Evolutionary conservation across 2,329 filamentous ascomycete species (phyloP), one percentile per base, ranked within the genome.

Genomic region (Pseudocercospora pini-densiflorae): DNA sequence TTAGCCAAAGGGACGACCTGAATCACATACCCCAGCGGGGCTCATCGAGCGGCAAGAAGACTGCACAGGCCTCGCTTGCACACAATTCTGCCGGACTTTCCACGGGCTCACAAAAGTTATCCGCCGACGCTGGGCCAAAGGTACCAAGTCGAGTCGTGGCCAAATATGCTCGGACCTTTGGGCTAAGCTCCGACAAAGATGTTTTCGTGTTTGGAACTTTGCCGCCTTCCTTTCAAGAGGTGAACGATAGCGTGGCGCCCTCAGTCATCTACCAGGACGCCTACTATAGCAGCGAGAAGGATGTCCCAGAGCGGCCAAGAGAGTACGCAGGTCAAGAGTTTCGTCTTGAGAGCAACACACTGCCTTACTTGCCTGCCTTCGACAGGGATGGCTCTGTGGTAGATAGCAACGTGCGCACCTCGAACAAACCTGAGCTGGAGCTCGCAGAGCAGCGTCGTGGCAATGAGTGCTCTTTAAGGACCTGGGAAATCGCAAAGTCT

Each of bases 251-350:
- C 0, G 84, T 93, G 77, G 78, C 84, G 8, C 90, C 91, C 0
- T 84, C 89, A 65, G 85, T 91, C 14, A 86, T 97, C 58, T 96
- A 97, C 70, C 92, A 93, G 77, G 89, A 93, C 75, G 90, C 94
- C 0, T 94, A 90, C 74, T 98, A 97, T 76, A 92, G 93, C 72
- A 85, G 92, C 29, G 92, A 96, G 68, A 85, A 84, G 59, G 95
- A 98, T 78, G 91, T 97, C 0, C 93, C 94, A 12, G 85, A 90
- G 45, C 87, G 90, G 61, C 79, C 85, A 33, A 86, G 92, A 61
- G 93, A 97, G 78, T 98, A 97, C 79, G 94, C 92, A 6, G 94
- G 94, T 3, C 89, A 89, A 71, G 92, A 96, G 72, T 97, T 96
- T 76, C 90, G 88, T 65, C 81, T 97, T 6, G 86, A 89, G 73